Base-by-base conservation (phyloP, 2,329 filamentous ascomycete species). In the Elsinoe fawcettii region DNA sequence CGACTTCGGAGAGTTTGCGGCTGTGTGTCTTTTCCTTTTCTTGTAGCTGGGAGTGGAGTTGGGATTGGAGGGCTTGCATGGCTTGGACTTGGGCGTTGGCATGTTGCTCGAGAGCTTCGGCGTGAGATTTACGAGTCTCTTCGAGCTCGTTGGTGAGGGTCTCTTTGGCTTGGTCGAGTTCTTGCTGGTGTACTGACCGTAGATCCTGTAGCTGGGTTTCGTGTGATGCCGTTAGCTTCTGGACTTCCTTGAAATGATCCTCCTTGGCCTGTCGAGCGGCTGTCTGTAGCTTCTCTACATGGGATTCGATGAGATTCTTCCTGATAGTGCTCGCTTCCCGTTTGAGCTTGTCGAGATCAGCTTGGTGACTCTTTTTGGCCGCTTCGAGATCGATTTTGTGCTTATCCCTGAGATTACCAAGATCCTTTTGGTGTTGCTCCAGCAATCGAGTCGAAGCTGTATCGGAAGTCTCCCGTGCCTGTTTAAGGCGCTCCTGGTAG, bases 121-220 rank as follows among this genome's bases (percentile, higher is more conserved):
- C 37, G 47, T 58, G 46, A 7, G 22, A 32, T 5, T 44, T 34
- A 5, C 32, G 22, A 18, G 27, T 41, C 20, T 53, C 44, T 12
- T 39, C 55, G 14, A 51, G 43, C 34, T 60, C 49, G 2, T 56
- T 37, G 30, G 34, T 49, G 11, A 51, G 22, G 20, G 55, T 8
- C 36, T 57, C 51, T 4, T 56, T 51, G 53, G 51, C 51, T 20
- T 57, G 41, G 8, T 22, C 8, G 25, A 55, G 37, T 5, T 60
- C 56, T 25, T 53, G 30, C 49, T 58, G 43, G 23, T 60, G 56
- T 20, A n/a, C 51, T 20, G 56, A 22, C 8, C 25, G 46, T n/a
- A 57, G 20, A 20, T 57, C 41, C 36, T 54, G 20, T n/a, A 60
- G 27, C 39, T 56, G 56, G 20, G 7, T 44, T 9, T 60, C 58